phyloP scores from a whole-genome alignment of 306 rosid species.

The Echinosophora koreensis region DNA sequence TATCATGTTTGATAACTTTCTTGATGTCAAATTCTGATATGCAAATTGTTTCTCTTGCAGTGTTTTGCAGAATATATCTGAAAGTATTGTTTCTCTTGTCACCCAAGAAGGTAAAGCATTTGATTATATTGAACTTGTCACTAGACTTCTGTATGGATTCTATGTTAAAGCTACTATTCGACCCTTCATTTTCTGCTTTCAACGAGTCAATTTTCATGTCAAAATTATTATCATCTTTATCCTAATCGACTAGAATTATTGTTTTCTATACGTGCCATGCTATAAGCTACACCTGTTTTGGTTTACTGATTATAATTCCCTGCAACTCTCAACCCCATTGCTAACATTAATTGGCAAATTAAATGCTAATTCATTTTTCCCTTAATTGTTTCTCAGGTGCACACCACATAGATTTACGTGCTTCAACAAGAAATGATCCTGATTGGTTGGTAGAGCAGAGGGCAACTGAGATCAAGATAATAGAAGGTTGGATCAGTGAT shows the following conservation, averaged over 20 bases:
- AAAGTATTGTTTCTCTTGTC: conserved; percentile 74
- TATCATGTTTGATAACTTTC: conserved; percentile 7
- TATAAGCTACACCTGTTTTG: conserved; percentile 22
- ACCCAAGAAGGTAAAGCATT: conserved; percentile 72
- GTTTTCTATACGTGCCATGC: conserved; percentile 15
- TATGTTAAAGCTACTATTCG: conserved; percentile 2
- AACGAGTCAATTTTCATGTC: conserved; percentile 18
- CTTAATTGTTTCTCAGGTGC: conserved; percentile 61
- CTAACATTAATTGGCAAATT: not conserved
- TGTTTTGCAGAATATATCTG: conserved; percentile 77
- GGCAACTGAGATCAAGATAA: conserved; percentile 65
- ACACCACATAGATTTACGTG: conserved; percentile 84
- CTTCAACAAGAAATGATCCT: conserved; percentile 74
- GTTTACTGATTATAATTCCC: not conserved
- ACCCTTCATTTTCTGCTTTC: conserved; percentile 11
- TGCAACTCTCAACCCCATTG: not conserved
- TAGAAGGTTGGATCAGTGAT: conserved; percentile 71
- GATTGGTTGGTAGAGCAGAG: conserved; percentile 82
- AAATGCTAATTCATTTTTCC: conserved; percentile 20
- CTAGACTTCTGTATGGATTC: not conserved
- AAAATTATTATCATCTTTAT: not conserved
- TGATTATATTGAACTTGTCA: conserved; percentile 23
- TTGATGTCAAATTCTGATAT: conserved; percentile 30
- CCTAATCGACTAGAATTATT: not conserved
- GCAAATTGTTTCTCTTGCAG: conserved; percentile 58